These are phyloP conservation scores for Bathelium albidoporum DNA, from an alignment of 495 filamentous ascomycete species.

Conservation along the genomic window DNA sequence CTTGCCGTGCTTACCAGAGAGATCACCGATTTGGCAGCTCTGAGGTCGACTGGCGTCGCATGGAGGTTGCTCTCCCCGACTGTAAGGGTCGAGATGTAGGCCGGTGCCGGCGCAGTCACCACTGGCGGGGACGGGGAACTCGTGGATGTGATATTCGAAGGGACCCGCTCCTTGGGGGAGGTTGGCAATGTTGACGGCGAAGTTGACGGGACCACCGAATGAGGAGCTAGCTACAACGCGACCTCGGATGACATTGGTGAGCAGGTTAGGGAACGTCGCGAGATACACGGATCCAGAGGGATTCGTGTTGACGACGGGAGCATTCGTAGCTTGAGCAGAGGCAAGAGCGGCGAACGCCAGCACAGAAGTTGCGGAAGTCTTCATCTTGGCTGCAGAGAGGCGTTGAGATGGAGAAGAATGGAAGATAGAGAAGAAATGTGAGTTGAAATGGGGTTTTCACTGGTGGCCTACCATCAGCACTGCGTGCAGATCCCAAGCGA, in stretches of 20 bases:
- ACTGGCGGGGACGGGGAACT: conserved; percentile 54
- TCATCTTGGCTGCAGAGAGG: neutral
- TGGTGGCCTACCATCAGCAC: neutral
- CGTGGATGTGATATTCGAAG: conserved; percentile 82
- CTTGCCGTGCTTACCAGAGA: conserved; percentile 70
- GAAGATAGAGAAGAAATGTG: neutral
- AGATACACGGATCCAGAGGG: conserved; percentile 47
- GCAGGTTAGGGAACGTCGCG: conserved; percentile 46
- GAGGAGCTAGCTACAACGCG: conserved; percentile 42
- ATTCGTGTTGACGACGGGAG: conserved; percentile 48
- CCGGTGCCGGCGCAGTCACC: conserved; percentile 71
- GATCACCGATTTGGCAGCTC: conserved; percentile 75
- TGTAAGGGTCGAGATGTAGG: conserved; percentile 58
- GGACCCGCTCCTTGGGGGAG: conserved; percentile 57
- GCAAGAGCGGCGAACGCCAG: neutral
- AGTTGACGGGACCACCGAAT: conserved; percentile 52
- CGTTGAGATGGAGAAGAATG: neutral
- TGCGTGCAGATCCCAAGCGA: neutral
- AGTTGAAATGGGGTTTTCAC: neutral
- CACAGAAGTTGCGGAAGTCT: neutral
- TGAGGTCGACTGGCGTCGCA: conserved; percentile 53
- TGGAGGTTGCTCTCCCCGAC: conserved; percentile 50
- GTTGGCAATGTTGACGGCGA: conserved; percentile 52
- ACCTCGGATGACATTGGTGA: conserved; percentile 51
- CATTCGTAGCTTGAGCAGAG: conserved; percentile 1